These are phyloP conservation scores for Rhododendron griersonianum DNA, from an alignment of 148 eudicot genomes.

Conservation along the genomic window DNA sequence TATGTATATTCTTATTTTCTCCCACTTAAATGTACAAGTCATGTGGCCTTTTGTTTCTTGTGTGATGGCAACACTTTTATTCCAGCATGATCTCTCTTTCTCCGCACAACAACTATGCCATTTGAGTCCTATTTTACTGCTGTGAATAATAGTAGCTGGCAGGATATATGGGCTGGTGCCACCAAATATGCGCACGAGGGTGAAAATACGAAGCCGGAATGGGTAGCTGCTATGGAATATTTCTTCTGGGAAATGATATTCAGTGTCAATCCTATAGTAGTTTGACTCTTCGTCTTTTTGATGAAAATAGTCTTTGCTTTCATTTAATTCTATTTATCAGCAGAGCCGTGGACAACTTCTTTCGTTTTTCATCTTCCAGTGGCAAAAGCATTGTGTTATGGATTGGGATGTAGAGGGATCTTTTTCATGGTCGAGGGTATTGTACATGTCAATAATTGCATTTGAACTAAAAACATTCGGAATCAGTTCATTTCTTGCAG, in stretches of 20 bases:
- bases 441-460: background rate
- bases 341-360: background rate
- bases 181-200: background rate
- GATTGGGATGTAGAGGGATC: background rate
- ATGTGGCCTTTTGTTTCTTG: background rate
- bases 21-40: constrained; percentile 14
- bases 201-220: background rate
- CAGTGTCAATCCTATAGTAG: background rate
- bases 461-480: background rate
- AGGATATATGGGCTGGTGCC: background rate
- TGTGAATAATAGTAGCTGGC: background rate
- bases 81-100: background rate
- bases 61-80: background rate
- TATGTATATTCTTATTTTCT: constrained; percentile 24
- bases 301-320: background rate
- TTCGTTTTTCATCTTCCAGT: background rate
- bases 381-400: background rate
- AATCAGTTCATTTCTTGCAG: background rate
- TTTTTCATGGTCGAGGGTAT: background rate
- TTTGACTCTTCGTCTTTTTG: background rate
- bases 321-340: background rate
- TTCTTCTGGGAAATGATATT: background rate
- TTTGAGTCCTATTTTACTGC: background rate
- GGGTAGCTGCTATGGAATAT: background rate
- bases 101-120: background rate